Base-by-base conservation (phyloP, 2,329 filamentous ascomycete genomes). In the Chrysoporthe austroafricana region DNA sequence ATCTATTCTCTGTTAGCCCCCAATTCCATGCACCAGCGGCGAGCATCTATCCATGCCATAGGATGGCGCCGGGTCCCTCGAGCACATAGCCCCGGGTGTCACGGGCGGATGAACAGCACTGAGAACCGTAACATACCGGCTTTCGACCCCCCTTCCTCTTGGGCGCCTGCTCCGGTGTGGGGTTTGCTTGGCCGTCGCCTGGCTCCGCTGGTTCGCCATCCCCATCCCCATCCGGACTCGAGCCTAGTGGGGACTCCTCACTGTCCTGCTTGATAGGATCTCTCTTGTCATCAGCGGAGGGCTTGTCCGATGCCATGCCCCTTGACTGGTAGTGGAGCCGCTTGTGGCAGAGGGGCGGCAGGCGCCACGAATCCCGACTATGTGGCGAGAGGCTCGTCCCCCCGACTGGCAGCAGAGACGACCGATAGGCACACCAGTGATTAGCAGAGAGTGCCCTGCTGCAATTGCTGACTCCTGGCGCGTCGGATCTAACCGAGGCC, bases 71-170 rank as follows among this genome's bases (percentile, higher is more conserved):
- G 4, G 36, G 36, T 39, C 9, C 13, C 14, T 58, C 18, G 5
- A 36, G 32, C 16, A 39, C 18, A n/a, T 21, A 36, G 13, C 5
- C 52, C 16, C 1, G 56, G 32, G 9, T 43, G 52, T 9, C n/a
- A n/a, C 7, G 52, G 16, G 3, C 5, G 18, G 34, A 36, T 54
- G n/a, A 11, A 65, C 50, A 21, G 11, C 4, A 59, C 18, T 43
- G 64, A 62, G 42, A 64, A 64, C 52, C 43, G 46, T 63, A 54
- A 80, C 86, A 79, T 89, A 98, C 96, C 77, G 96, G 96, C 84
- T 98, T 99, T 77, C 96, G 90, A 70, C 96, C 96, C 76, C 96
- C 96, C 84, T 99, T 99, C 77, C 96, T 90, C 85, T 99, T 99
- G 77, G 94, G 94, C 71, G 88, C 87, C 76, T 87, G 86, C 74